Percentiles rank a stretch among this genome's conserved stretches.
Conservation (phyloP, 1,139 yeast genomes). For the Suhomyces coccinellae region DNA sequence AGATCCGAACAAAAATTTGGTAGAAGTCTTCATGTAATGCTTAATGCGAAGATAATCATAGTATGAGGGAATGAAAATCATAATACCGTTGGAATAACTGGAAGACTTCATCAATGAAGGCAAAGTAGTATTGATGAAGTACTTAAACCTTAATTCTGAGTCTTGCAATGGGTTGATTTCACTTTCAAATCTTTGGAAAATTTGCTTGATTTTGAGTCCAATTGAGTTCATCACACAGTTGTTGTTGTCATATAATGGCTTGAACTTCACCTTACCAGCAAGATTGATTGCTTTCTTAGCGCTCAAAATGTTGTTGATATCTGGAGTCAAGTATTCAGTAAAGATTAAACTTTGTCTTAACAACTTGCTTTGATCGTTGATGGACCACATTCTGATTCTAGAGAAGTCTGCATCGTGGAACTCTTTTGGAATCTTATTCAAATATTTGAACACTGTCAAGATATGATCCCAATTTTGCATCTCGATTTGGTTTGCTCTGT, state of each 20-base stretch:
- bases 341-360: conserved; percentile 80
- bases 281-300: conserved; percentile 60
- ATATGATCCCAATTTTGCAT: conserved; percentile 96
- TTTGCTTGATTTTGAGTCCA: conserved; percentile 64
- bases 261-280: conserved; percentile 64
- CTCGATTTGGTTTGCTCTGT: conserved; percentile 81
- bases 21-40: conserved; percentile 64
- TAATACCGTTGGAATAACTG: conserved; percentile 68
- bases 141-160: conserved; percentile 78
- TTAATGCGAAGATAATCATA: conserved; percentile 81
- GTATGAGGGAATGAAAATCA: conserved; percentile 82
- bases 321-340: conserved; percentile 76
- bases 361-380: conserved; percentile 75
- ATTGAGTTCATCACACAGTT: conserved; percentile 52
- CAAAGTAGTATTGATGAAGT: conserved; percentile 68
- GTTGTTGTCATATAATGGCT: conserved; percentile 35
- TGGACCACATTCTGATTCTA: conserved; percentile 88
- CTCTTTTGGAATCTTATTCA: conserved; percentile 73
- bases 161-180: conserved; percentile 56
- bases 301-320: conserved; percentile 64
- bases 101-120: conserved; percentile 64
- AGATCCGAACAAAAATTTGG: conserved; percentile 61
- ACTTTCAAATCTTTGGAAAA: conserved; percentile 68
- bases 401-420: conserved; percentile 89
- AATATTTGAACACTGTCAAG: conserved; percentile 62